Evolutionary conservation across 441 rosid genomes (phyloP).

Genomic region (Syzygium malaccense): DNA sequence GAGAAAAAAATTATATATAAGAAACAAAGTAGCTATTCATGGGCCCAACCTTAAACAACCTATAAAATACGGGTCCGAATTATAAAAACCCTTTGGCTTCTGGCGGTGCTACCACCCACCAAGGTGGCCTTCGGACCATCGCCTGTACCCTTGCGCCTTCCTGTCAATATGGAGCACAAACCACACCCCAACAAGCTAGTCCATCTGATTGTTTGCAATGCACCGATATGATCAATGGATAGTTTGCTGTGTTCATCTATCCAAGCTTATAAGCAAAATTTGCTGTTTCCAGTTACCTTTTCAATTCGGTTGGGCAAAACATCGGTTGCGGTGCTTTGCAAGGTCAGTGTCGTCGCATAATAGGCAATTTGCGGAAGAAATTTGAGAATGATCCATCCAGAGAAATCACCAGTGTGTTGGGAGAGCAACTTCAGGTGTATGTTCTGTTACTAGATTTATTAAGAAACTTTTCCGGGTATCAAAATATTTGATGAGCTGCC

Average conservation of each 20-base stretch:
- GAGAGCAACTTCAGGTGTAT: conserved; percentile 92
- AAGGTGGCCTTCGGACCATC: too few species aligned
- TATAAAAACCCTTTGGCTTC: too few species aligned
- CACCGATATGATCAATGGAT: not conserved
- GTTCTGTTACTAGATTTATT: conserved; percentile 8
- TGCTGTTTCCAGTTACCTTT: conserved; percentile 56
- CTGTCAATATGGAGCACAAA: too few species aligned
- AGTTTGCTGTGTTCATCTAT: conserved; percentile 1
- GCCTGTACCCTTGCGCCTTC: too few species aligned
- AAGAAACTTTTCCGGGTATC: conserved; percentile 80
- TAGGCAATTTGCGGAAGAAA: conserved; percentile 55
- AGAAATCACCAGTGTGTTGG: conserved; percentile 63
- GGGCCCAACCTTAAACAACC: too few species aligned
- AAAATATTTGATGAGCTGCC: conserved; percentile 53
- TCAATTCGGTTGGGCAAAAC: conserved; percentile 83
- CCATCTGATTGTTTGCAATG: not conserved
- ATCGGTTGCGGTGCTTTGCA: conserved; percentile 59
- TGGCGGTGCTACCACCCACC: too few species aligned
- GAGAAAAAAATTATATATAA: too few species aligned
- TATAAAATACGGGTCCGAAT: too few species aligned
- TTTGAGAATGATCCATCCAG: conserved; percentile 53
- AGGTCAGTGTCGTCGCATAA: conserved; percentile 84
- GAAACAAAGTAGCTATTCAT: too few species aligned
- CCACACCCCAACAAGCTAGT: not conserved
- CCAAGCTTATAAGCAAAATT: conserved; percentile 4